Percentiles rank a stretch among this genome's conserved stretches.
Evolutionary conservation across 208 protist species (phyloP).

Genomic region (Trypanosomatidae sp.): DNA sequence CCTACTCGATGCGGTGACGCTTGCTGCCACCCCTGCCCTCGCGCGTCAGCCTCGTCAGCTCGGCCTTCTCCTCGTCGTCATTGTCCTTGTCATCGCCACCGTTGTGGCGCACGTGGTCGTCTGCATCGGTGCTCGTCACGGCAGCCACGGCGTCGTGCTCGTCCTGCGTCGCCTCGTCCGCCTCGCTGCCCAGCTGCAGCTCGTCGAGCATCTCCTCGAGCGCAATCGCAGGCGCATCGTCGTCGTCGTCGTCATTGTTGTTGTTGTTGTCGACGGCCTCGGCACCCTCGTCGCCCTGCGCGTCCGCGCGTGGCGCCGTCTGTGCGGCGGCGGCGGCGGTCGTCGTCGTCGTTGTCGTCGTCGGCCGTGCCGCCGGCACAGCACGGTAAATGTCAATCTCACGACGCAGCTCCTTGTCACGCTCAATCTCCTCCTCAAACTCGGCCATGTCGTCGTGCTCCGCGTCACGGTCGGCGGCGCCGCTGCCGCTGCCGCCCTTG

Average conservation of each 20-base stretch:
- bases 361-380: conserved; percentile 5
- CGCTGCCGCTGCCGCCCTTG: conserved; percentile 4
- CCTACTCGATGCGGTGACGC: too few species aligned
- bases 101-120: too few species aligned
- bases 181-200: conserved; percentile 46
- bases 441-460: conserved; percentile 43
- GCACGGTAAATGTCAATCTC: conserved; percentile 76
- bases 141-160: too few species aligned
- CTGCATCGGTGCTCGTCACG: too few species aligned
- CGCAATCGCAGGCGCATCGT: conserved; percentile 44
- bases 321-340: too few species aligned
- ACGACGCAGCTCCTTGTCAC: conserved; percentile 61
- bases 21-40: too few species aligned
- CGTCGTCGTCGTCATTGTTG: conserved; percentile 29
- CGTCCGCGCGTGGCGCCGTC: too few species aligned
- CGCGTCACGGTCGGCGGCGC: conserved; percentile 1
- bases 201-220: conserved; percentile 81
- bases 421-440: conserved; percentile 84
- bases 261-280: conserved; percentile 2
- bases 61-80: too few species aligned
- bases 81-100: too few species aligned
- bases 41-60: too few species aligned
- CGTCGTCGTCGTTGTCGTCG: conserved; percentile 44
- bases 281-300: not conserved
- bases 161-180: too few species aligned